Evolutionary conservation across 768 basidiomycete genomes (phyloP).

Genomic region (Amanita jacksonii): DNA sequence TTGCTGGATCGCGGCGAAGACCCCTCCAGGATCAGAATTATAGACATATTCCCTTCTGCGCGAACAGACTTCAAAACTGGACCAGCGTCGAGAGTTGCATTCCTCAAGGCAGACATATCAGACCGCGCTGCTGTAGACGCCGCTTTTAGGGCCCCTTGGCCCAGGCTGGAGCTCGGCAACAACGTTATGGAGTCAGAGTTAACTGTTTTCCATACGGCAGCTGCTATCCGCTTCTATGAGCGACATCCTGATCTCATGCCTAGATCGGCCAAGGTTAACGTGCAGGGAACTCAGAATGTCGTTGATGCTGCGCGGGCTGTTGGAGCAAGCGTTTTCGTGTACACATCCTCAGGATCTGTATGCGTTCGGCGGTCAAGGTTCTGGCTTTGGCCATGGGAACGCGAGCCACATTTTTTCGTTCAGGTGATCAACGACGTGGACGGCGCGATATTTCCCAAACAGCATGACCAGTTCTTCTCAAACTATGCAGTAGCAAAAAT

Average conservation of each 20-base stretch:
- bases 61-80: conserved; percentile 49
- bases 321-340: conserved; percentile 52
- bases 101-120: conserved; percentile 49
- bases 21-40: conserved; percentile 48
- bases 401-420: conserved; percentile 41
- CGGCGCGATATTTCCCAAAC: conserved; percentile 38
- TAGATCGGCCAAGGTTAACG: conserved; percentile 53
- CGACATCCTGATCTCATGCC: conserved; percentile 39
- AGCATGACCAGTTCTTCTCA: conserved; percentile 60
- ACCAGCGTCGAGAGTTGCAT: conserved; percentile 41
- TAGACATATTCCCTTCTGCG: conserved; percentile 57
- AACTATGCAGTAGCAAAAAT: conserved; percentile 68
- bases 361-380: conserved; percentile 48
- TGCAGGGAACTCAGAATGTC: conserved; percentile 59
- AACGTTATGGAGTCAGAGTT: too few relatives aligned
- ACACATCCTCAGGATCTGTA: conserved; percentile 68
- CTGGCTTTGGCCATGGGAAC: conserved; percentile 72
- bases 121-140: conserved; percentile 41
- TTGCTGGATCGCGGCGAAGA: conserved; percentile 65
- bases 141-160: conserved; percentile 63
- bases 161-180: too few relatives aligned
- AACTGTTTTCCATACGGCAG: conserved; percentile 71
- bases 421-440: conserved; percentile 55
- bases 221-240: conserved; percentile 74
- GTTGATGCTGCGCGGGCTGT: conserved; percentile 44